These are phyloP conservation scores for Ganoderma meredithae DNA, from an alignment of 1,284 basidiomycete species.

Conservation along the genomic window DNA sequence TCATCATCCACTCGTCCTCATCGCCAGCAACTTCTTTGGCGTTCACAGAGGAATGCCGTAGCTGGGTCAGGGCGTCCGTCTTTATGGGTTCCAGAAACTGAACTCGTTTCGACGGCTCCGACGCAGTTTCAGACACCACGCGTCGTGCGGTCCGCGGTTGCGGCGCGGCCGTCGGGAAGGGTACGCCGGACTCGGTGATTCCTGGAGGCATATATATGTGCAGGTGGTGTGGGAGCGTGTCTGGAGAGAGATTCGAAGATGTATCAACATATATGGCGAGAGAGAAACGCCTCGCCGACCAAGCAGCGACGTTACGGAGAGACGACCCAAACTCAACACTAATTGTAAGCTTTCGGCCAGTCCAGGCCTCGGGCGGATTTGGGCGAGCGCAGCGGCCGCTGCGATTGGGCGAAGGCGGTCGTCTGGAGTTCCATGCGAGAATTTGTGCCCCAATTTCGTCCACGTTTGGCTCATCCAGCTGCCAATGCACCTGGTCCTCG, in stretches of 20 bases:
- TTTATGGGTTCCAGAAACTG: not conserved
- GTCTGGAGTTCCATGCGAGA: not conserved
- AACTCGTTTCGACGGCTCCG: not conserved
- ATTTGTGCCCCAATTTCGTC: not conserved
- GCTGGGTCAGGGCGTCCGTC: not conserved
- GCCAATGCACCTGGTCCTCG: not conserved
- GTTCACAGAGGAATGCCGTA: conserved; percentile 1
- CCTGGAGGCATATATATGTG: not conserved
- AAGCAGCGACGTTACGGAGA: not conserved
- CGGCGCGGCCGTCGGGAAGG: not conserved
- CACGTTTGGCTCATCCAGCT: not conserved
- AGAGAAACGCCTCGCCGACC: not conserved
- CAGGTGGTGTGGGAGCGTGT: not conserved
- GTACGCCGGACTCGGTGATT: not conserved
- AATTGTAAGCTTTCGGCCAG: not conserved
- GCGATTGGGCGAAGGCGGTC: not conserved
- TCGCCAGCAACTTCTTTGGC: not conserved
- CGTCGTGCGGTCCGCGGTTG: conserved; percentile 2
- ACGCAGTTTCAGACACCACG: not conserved
- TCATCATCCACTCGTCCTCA: conserved; percentile 9
- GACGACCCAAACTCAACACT: conserved; percentile 5
- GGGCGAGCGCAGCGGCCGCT: not conserved
- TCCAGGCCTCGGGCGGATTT: not conserved
- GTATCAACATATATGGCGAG: not conserved
- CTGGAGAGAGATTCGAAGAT: not conserved